Conservation (phyloP, 1,284 basidiomycete species). For the Cerioporus squamosus region DNA sequence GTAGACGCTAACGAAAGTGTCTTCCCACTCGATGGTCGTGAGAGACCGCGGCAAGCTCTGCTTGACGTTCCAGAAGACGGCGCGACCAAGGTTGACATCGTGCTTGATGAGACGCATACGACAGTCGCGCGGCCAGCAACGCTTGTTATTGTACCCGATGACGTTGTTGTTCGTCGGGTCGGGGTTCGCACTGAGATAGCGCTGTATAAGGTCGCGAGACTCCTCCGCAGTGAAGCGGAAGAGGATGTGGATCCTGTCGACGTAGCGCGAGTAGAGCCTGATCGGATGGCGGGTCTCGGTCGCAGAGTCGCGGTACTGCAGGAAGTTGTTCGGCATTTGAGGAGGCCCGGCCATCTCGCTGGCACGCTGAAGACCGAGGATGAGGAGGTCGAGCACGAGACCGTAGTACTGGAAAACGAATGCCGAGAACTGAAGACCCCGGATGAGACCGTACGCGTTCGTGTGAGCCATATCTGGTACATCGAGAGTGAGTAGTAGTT, state of each 20-base stretch:
- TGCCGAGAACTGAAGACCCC: conserved; percentile 94
- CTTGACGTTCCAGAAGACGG: conserved; percentile 99
- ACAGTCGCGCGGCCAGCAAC: conserved; percentile 99
- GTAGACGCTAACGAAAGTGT: conserved; percentile 95
- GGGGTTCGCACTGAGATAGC: conserved; percentile 95
- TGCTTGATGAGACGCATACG: conserved; percentile 99
- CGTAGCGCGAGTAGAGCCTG: conserved; percentile 93
- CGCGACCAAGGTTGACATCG: conserved; percentile 97
- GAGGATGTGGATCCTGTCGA: conserved; percentile 92
- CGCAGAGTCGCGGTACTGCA: conserved; percentile 91
- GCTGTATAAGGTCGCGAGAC: conserved; percentile 95
- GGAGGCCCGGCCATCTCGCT: conserved; percentile 98
- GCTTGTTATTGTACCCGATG: conserved; percentile 99
- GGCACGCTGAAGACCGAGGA: conserved; percentile 92
- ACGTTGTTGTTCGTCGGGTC: conserved; percentile 99
- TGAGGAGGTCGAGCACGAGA: conserved; percentile 88
- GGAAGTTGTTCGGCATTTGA: conserved; percentile 94
- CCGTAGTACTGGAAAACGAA: conserved; percentile 99
- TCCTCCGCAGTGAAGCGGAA: conserved; percentile 99
- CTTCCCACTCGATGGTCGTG: conserved; percentile 99
- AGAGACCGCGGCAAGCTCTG: conserved; percentile 94
- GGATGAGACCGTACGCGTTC: conserved; percentile 91
- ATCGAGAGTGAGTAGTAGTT: conserved; percentile 3
- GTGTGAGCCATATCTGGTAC: conserved; percentile 86
- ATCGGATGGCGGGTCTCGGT: conserved; percentile 96